Evolutionary conservation across 176 grass and related monocot genomes (phyloP), one percentile per base, ranked within the genome.

Genomic region (Lolium multiflorum): DNA sequence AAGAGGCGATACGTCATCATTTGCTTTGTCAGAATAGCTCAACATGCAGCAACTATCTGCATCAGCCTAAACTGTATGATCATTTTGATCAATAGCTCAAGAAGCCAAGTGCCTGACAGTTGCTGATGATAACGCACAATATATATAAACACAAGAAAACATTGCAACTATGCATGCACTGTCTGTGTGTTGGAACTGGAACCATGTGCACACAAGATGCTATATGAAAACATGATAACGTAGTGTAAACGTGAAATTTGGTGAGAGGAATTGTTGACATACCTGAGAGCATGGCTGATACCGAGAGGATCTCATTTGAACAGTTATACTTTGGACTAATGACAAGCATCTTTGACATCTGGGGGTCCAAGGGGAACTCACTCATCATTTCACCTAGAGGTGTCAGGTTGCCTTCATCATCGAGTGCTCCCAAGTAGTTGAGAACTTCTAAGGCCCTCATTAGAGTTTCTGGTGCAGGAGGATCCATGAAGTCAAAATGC

Each of bases 401-500:
- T 31, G 90, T 96, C 54, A 96, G 81, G 72, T 99, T 99, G 37
- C 97, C 94, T 77, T 99, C 97, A 81, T 94, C 97, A 66, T 99
- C 90, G 0, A 99, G 87, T 50, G 97, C 97, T 49, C 90, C 90
- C 69, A 99, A 84, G 55, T 99, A 99, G 60, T 99, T 99, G 80
- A 99, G 83, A 58, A 99, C 92, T 87, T 99, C 97, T 10, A 99
- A 87, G 68, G 92, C 97, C 56, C 94, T 85, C 94, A 99, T 96
- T 60, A 99, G 71, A 70, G 94, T 99, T 87, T 99, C 97, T 1
- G 97, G 97, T 56, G 94, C 97, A 79, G 97, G 97, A 79, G 97
- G 97, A 49, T 99, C 97, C 97, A 99, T 99, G 79, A 99, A 99
- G 49, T 99, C 97, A 78, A 96, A 96, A 87, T 99, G 97, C 76